Percentiles rank a stretch among this genome's conserved stretches.
Evolutionary conservation across 441 rosid species (phyloP).

Genomic region (Populus hybrid): DNA sequence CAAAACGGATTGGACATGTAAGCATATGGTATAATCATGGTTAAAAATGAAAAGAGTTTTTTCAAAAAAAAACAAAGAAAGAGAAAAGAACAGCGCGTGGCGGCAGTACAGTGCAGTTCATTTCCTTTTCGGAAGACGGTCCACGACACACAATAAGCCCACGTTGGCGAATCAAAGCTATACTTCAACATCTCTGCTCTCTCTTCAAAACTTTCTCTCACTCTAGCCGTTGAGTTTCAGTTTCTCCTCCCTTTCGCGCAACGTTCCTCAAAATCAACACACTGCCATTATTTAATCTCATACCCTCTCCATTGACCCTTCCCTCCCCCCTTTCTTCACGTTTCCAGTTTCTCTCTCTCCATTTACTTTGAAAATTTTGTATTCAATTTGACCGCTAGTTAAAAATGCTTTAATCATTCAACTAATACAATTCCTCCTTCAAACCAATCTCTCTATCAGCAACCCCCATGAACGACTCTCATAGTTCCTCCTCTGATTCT

Average conservation of each 20-base stretch:
- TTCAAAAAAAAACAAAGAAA: too few relatives aligned
- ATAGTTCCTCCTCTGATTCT: constrained; percentile 51
- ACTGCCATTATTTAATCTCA: not conserved
- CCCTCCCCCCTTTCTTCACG: not conserved
- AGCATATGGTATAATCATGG: too few relatives aligned
- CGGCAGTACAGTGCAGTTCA: not conserved
- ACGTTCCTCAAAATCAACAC: not conserved
- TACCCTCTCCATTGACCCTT: constrained; percentile 3
- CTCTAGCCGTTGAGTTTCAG: constrained; percentile 21
- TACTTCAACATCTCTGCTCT: not conserved
- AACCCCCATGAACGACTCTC: constrained; percentile 66
- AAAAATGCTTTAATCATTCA: constrained; percentile 27
- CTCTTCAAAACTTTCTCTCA: not conserved
- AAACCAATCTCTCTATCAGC: constrained; percentile 10
- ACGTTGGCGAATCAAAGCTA: not conserved
- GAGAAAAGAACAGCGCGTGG: not conserved
- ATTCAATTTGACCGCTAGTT: constrained; percentile 1
- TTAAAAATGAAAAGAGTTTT: too few relatives aligned
- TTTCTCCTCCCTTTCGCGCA: constrained; percentile 9
- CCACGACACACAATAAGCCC: not conserved
- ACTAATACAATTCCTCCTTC: not conserved
- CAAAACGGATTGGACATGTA: too few relatives aligned
- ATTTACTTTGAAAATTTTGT: constrained; percentile 9
- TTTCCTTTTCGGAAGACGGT: not conserved
- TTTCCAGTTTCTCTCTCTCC: constrained; percentile 1